Percentiles rank a stretch among this genome's conserved stretches.
phyloP scores from a whole-genome alignment of 176 grass and related monocot genomes.

The Eleusine coracana region DNA sequence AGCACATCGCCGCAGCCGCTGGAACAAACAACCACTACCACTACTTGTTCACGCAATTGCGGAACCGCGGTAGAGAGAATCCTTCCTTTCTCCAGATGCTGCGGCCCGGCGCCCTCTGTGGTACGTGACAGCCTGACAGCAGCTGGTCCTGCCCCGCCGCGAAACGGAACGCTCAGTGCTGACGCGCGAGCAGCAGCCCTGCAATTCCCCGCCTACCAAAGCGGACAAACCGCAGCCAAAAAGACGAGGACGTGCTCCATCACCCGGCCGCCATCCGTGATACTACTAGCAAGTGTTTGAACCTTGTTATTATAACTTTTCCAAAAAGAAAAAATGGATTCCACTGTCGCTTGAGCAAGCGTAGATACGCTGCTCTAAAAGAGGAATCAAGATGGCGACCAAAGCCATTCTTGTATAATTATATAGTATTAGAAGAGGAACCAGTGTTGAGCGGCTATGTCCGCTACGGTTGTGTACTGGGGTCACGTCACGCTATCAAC shows the following conservation, averaged over 20 bases:
- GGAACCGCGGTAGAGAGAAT: too few relatives aligned
- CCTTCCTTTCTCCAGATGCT: neutral
- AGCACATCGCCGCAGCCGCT: neutral
- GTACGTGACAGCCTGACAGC: neutral
- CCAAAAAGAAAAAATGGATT: too few relatives aligned
- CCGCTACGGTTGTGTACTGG: too few relatives aligned
- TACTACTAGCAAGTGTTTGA: too few relatives aligned
- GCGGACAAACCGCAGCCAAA: neutral
- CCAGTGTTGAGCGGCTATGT: too few relatives aligned
- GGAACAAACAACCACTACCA: neutral
- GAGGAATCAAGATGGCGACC: neutral
- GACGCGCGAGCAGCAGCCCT: neutral
- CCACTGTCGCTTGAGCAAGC: neutral
- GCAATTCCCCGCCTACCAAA: neutral
- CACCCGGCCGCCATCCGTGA: neutral
- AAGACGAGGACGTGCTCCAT: neutral
- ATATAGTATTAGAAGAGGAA: too few relatives aligned
- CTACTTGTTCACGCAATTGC: neutral
- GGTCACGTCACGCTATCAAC: too few relatives aligned
- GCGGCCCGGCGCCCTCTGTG: too few relatives aligned
- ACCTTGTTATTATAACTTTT: too few relatives aligned
- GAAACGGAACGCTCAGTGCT: constrained; percentile 1
- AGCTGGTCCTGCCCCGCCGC: neutral
- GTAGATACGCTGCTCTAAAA: neutral
- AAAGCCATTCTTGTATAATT: neutral